Evolutionary conservation across 2,329 filamentous ascomycete genomes (phyloP).

Genomic region (Stemphylium beticola): DNA sequence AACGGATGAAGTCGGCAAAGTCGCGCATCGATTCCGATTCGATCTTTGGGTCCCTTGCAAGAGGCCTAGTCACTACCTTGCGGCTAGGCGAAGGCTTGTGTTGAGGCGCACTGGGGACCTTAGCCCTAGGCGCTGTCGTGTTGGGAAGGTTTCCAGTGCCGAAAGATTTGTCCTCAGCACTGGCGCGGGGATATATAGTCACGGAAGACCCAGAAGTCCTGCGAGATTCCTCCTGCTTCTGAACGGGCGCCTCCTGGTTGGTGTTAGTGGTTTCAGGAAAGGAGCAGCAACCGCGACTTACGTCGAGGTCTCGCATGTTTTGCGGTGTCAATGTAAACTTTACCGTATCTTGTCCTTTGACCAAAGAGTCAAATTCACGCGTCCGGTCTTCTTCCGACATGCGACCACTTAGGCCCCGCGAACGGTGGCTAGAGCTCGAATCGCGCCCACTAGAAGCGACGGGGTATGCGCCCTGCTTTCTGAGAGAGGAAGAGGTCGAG

Average conservation of each 20-base stretch:
- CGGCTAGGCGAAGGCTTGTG: constrained; percentile 35
- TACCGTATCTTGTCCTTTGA: constrained; percentile 56
- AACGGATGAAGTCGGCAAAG: constrained; percentile 88
- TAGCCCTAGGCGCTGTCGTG: constrained; percentile 30
- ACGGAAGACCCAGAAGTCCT: constrained; percentile 30
- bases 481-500: constrained; percentile 41
- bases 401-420: constrained; percentile 37
- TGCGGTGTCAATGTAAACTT: constrained; percentile 59
- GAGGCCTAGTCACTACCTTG: constrained; percentile 38
- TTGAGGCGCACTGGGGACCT: constrained; percentile 22
- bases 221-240: constrained; percentile 27
- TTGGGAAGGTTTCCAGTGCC: constrained; percentile 36
- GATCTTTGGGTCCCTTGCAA: constrained; percentile 74
- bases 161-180: constrained; percentile 36
- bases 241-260: constrained; percentile 27
- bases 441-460: constrained; percentile 42
- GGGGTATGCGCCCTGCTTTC: constrained; percentile 39
- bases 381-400: constrained; percentile 49
- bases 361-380: constrained; percentile 56
- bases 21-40: constrained; percentile 76
- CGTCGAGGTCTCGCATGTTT: constrained; percentile 53
- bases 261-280: constrained; percentile 12
- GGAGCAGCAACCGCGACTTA: constrained; percentile 35
- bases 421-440: constrained; percentile 41
- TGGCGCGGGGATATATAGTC: constrained; percentile 42